Conservation (phyloP, 192 early-diverging fungal genomes). For the Pilaira anomala region DNA sequence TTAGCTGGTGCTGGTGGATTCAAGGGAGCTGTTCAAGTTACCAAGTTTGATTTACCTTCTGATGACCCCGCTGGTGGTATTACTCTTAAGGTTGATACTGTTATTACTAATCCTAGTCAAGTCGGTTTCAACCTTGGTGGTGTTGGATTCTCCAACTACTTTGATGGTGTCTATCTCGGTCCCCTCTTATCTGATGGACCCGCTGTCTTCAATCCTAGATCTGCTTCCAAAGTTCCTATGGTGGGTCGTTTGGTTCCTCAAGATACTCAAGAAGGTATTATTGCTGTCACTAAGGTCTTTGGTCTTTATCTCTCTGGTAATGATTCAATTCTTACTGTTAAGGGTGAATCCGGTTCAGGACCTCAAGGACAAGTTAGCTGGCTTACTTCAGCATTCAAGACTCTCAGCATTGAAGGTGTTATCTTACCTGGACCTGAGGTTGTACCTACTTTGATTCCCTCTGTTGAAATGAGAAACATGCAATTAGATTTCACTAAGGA, state of each 20-base stretch:
- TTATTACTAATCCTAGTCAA: constrained; percentile 58
- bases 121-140: constrained; percentile 49
- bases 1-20: constrained; percentile 49
- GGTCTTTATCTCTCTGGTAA: constrained; percentile 47
- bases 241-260: constrained; percentile 53
- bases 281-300: constrained; percentile 45
- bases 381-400: constrained; percentile 46
- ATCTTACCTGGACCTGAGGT: constrained; percentile 35
- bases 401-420: constrained; percentile 32
- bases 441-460: constrained; percentile 36
- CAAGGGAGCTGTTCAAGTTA: constrained; percentile 40
- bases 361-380: constrained; percentile 35
- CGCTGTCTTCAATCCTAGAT: constrained; percentile 28
- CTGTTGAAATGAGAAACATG: constrained; percentile 40
- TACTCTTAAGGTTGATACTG: constrained; percentile 56
- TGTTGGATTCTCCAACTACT: constrained; percentile 45
- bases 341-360: constrained; percentile 30
- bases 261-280: constrained; percentile 39
- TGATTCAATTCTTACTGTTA: constrained; percentile 27
- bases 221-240: constrained; percentile 41
- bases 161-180: constrained; percentile 41
- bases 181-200: constrained; percentile 46
- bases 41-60: constrained; percentile 50
- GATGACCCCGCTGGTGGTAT: constrained; percentile 61
- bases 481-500: constrained; percentile 47